Base-by-base conservation (phyloP, 2,329 filamentous ascomycete genomes). In the Microsporum ferrugineum region DNA sequence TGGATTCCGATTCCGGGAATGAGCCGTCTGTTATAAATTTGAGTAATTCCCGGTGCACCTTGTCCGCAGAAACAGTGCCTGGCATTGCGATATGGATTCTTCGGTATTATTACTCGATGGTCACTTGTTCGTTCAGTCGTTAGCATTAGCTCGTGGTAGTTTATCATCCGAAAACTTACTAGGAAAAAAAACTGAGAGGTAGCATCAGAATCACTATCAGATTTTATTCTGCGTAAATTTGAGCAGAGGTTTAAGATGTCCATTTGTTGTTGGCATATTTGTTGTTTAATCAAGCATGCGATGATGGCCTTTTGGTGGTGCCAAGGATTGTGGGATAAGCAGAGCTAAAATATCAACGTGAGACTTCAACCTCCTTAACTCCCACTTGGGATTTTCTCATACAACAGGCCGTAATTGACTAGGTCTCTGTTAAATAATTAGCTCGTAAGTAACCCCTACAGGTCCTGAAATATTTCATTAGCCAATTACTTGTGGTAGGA, bases 11-110 rank as follows among this genome's bases (percentile, higher is more conserved):
- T 27, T 82, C 80, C 14, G 83, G 82, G 66, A 84, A 85, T 34
- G 73, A 71, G 62, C 81, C 80, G 53, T 81, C 72, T 55, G 79
- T 73, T 60, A 87, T 80, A 67, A 86, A 88, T 63, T 84, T 77
- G 61, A 89, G 82, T 47, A 90, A 75, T 3, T 84, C 84, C 63
- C 82, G 78, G 65, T 82, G 83, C 60, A 86, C 72, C 57, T 72
- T 68, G 33, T 70, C 63, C 65, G 72, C 72, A 64, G 75, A 65
- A 57, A 61, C 72, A 67, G 74, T 78, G 73, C 66, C 62, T 62
- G 68, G 61, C 71, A 73, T 74, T 31, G 36, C 67, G 39, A 31
- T 8, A 17, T 36, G 12, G 51, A 5, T 3, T 27, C 7, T 4
- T 43, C 17, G 23, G 10, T 2, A 7, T 7, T 2, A 7, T 7